These are phyloP conservation scores for Plasmodium knowlesi DNA, from an alignment of 169 alveolate genomes.

Conservation along the genomic window DNA sequence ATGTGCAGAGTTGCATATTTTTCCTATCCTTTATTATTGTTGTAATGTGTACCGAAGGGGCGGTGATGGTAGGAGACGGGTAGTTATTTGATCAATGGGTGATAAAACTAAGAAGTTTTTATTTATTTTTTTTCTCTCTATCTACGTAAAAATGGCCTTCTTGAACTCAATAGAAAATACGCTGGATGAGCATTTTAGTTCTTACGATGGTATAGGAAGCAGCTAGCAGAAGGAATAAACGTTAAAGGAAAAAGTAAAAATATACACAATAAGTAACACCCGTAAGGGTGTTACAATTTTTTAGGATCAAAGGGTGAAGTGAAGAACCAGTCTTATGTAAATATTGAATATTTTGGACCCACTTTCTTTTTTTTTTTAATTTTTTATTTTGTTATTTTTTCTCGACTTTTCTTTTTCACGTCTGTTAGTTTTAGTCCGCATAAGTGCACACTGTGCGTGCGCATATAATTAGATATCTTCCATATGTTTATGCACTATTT, in stretches of 20 bases:
- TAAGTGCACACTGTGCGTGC: neutral
- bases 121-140: neutral
- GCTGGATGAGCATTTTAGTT: neutral
- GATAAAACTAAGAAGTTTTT: neutral
- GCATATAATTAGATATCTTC: neutral
- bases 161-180: neutral
- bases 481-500: neutral
- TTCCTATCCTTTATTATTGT: neutral
- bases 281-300: neutral
- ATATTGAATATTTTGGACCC: neutral
- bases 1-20: neutral
- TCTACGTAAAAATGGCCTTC: neutral
- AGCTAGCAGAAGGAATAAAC: neutral
- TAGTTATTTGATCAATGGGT: neutral
- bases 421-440: neutral
- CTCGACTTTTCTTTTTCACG: neutral
- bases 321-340: neutral
- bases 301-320: neutral
- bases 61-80: neutral
- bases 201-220: neutral
- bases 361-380: neutral
- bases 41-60: neutral
- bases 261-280: neutral
- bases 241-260: neutral
- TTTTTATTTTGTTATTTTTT: neutral